These are phyloP conservation scores for Rubia peregrina DNA, from an alignment of 305 asterid species.

Conservation along the genomic window DNA sequence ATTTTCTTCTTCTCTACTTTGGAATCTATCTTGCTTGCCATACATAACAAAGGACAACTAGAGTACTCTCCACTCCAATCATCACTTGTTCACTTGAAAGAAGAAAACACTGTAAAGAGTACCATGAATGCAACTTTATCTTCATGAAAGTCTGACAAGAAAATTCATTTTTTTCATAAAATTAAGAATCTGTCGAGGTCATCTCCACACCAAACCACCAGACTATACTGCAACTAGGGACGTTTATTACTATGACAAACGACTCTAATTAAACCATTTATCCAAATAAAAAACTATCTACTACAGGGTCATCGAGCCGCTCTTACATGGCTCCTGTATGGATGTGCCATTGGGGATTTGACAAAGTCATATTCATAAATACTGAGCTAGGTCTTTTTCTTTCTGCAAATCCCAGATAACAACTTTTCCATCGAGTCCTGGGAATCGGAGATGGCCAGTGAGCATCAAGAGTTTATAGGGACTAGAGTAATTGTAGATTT, in stretches of 20 bases:
- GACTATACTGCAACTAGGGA: not conserved
- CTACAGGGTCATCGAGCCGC: not conserved
- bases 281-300: not conserved
- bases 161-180: not conserved
- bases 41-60: not conserved
- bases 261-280: not conserved
- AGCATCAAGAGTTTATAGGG: not conserved
- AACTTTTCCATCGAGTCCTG: slow-evolving; percentile 84
- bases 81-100: not conserved
- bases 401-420: slow-evolving; percentile 75
- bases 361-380: slow-evolving; percentile 24
- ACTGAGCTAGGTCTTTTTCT: slow-evolving; percentile 58
- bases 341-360: not conserved
- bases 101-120: not conserved
- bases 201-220: not conserved
- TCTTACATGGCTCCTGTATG: not conserved
- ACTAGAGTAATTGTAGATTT: not conserved
- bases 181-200: not conserved
- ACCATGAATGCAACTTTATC: not conserved
- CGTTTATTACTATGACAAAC: slow-evolving; percentile 1
- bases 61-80: not conserved
- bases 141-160: not conserved
- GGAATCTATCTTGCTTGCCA: too few species aligned
- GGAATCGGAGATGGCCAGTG: not conserved
- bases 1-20: too few species aligned